Evolutionary conservation across 495 filamentous ascomycete genomes (phyloP).

Genomic region (Penicillium verhagenii): DNA sequence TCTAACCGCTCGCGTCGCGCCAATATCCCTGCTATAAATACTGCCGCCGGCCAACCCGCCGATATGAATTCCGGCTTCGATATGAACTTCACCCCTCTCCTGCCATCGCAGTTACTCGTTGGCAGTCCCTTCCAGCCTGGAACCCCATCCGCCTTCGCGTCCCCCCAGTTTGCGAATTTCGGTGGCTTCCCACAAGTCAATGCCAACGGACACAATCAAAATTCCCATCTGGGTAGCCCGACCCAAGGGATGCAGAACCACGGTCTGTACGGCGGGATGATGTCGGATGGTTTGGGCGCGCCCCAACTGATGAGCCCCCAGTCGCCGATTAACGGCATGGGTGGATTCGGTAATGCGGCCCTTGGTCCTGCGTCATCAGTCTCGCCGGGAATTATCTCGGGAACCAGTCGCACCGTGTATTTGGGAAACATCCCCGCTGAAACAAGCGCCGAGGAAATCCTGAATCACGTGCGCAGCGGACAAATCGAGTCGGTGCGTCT

Average conservation of each 20-base stretch:
- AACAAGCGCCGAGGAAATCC: constrained; percentile 96
- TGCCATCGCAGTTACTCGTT: constrained; percentile 90
- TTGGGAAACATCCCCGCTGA: constrained; percentile 97
- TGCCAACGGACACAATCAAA: constrained; percentile 56
- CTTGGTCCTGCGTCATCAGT: constrained; percentile 67
- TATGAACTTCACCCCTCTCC: constrained; percentile 96
- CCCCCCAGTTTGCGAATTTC: constrained; percentile 85
- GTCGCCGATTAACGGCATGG: constrained; percentile 77
- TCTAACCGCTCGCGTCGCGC: constrained; percentile 76
- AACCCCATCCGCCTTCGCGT: constrained; percentile 83
- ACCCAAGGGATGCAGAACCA: constrained; percentile 66
- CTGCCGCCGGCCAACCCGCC: constrained; percentile 57
- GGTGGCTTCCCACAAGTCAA: constrained; percentile 71
- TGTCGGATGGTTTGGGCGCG: constrained; percentile 70
- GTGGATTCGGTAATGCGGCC: constrained; percentile 55
- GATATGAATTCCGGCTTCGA: constrained; percentile 89
- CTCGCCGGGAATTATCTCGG: constrained; percentile 75
- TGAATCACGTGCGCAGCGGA: constrained; percentile 94
- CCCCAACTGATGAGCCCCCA: constrained; percentile 75
- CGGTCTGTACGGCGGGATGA: constrained; percentile 72
- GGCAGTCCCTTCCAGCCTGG: constrained; percentile 97
- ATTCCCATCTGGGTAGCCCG: constrained; percentile 55
- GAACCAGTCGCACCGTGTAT: constrained; percentile 94
- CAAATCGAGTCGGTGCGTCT: constrained; percentile 97
- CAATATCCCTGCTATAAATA: constrained; percentile 94